Evolutionary conservation across 805 yeast genomes (phyloP).

Genomic region (Hanseniaspora pseudoguilliermondii): DNA sequence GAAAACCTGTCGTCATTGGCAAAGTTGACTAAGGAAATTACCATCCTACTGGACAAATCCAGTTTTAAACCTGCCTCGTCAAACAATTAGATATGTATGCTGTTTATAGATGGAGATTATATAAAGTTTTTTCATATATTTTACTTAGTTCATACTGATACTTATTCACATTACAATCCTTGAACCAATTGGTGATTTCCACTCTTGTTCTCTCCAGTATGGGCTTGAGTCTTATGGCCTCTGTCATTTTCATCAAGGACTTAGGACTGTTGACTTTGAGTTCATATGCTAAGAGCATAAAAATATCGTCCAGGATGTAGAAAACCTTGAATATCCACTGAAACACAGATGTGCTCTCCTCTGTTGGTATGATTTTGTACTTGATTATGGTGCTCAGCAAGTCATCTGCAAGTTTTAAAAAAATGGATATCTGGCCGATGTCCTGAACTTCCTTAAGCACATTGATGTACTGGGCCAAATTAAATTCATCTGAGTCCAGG

Average conservation of each 20-base stretch:
- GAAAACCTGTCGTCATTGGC: constrained; percentile 72
- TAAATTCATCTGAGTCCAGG: constrained; percentile 5
- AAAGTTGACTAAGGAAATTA: constrained; percentile 80
- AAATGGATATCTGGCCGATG: constrained; percentile 52
- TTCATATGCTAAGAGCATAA: constrained; percentile 16
- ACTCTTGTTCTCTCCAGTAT: constrained; percentile 43
- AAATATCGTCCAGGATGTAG: constrained; percentile 32
- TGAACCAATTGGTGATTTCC: constrained; percentile 29
- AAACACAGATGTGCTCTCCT: constrained; percentile 22
- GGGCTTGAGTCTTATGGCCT: constrained; percentile 38
- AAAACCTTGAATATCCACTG: constrained; percentile 30
- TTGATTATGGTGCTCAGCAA: constrained; percentile 47
- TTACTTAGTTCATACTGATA: constrained; percentile 34
- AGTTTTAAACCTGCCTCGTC: neutral
- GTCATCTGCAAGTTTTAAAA: constrained; percentile 54
- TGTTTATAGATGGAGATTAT: neutral
- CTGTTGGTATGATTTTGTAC: constrained; percentile 24
- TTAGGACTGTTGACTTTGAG: neutral
- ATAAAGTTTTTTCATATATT: constrained; percentile 32
- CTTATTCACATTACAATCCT: constrained; percentile 28
- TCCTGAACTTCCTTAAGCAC: constrained; percentile 19
- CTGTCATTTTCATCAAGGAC: constrained; percentile 35
- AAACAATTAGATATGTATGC: neutral
- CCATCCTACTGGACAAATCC: constrained; percentile 65
- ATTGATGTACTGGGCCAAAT: neutral